Evolutionary conservation across 2,329 filamentous ascomycete species (phyloP), one percentile per base, ranked within the genome.

Genomic region (Pseudogymnoascus sp.): DNA sequence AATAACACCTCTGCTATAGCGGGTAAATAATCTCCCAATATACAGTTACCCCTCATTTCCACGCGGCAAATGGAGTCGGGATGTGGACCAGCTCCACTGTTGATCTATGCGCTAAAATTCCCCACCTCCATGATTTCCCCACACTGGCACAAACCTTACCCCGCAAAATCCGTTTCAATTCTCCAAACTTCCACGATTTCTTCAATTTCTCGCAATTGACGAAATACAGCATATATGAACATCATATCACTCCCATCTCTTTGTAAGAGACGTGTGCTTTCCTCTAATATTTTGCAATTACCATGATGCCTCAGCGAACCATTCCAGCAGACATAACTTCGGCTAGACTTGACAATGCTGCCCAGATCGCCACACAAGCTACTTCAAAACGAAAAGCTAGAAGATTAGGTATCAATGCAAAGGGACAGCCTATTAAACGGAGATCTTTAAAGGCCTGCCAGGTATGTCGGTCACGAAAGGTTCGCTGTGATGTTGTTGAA

Each of bases 21-120:
- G 47, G 47, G 25, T 54, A 32, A 54, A 54, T 54, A 32, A 54
- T 32, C 25, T 18, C 18, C 47, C 28, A 14, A 28, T 4, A 18
- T 54, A 7, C 11, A 47, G n/a, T 54, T 54, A 54, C 47, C 47
- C 47, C 47, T 54, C 47, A 32, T 32, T 54, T 54, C 47, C 47
- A 54, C 12, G 28, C 47, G 47, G 47, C 47, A 54, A 28, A 32
- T 54, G 47, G n/a, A 54, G 47, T 54, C 25, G 47, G 28, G 43
- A 28, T 30, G 43, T 50, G 25, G 43, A 16, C 25, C 8, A 12
- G 14, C 39, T 32, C 30, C 30, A 32, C 30, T 32, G 30, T 32
- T 11, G 9, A 7, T 6, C 6, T 7, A 32, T 32, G 30, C 28
- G 32, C 43, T 30, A 50, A 50, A 50, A 50, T 50, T 8, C n/a